These are phyloP conservation scores for Ophiostoma triangulosporum DNA, from an alignment of 2,329 filamentous ascomycete species.

Conservation along the genomic window DNA sequence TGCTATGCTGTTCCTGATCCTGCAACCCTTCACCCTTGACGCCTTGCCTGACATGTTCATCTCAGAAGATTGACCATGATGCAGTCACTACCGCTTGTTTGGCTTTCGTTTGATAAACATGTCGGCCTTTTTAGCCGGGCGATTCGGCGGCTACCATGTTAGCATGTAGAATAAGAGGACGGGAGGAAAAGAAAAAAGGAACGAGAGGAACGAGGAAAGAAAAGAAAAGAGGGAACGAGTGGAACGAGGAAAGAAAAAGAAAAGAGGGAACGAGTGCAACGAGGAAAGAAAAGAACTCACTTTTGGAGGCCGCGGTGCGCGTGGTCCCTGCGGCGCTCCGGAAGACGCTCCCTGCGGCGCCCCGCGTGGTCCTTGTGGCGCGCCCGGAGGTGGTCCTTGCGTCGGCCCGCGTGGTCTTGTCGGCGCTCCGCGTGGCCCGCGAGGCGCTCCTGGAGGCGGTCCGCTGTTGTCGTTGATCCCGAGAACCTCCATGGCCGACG, in stretches of 20 bases:
- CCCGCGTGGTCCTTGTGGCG: background rate
- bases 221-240: no score
- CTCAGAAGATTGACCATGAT: no score
- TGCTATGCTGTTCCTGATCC: no score
- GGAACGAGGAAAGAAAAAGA: no score
- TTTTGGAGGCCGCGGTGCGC: background rate
- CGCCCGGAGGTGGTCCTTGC: background rate
- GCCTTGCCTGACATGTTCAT: no score
- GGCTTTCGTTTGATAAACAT: slow-evolving; percentile 27
- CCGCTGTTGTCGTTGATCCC: slow-evolving; percentile 24
- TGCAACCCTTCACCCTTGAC: no score
- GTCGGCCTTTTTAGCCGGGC: slow-evolving; percentile 27
- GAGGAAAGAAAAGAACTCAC: background rate
- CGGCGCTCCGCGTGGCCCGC: background rate
- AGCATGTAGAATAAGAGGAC: background rate
- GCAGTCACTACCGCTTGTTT: slow-evolving; percentile 5
- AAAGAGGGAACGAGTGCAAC: no score
- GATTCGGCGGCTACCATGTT: slow-evolving; percentile 10
- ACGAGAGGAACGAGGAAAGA: no score
- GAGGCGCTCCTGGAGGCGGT: slow-evolving; percentile 6
- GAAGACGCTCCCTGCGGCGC: background rate
- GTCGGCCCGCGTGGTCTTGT: slow-evolving; percentile 3
- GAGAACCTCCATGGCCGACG: slow-evolving; percentile 38
- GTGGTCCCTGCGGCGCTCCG: background rate
- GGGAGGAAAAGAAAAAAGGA: no score